Evolutionary conservation across 768 basidiomycete genomes (phyloP).

Genomic region (Mycena metata): DNA sequence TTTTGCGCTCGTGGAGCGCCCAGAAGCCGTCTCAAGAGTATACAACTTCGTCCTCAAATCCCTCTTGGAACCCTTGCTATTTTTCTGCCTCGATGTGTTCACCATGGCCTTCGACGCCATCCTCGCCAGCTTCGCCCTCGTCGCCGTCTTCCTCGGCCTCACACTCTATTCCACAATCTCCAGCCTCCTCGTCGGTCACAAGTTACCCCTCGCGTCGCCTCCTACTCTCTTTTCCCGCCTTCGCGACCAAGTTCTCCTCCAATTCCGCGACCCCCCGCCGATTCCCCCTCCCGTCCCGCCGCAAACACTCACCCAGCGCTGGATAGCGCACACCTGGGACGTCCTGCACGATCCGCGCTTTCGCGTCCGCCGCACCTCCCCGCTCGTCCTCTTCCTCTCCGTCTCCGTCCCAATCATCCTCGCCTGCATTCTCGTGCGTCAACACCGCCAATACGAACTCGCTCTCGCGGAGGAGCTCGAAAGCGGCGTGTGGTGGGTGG

Average conservation of each 20-base stretch:
- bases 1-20: too few species aligned
- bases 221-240: too few species aligned
- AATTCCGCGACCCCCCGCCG: too few species aligned
- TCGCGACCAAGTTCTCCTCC: too few species aligned
- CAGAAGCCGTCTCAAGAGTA: too few species aligned
- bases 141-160: neutral
- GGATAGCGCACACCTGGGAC: conserved; percentile 6
- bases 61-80: neutral
- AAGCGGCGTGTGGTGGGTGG: neutral
- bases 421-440: neutral
- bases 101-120: conserved; percentile 3
- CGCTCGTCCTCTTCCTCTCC: conserved; percentile 8
- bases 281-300: neutral
- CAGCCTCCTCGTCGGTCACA: neutral
- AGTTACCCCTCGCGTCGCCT: neutral
- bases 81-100: conserved; percentile 3
- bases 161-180: neutral
- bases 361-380: neutral
- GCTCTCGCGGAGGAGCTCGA: neutral
- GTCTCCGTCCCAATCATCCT: conserved; percentile 3
- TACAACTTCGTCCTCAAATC: too few species aligned
- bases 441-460: neutral
- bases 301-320: neutral
- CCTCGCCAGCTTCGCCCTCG: neutral
- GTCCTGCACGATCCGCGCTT: neutral